phyloP scores from a whole-genome alignment of 305 asterid genomes.

The Plantago coronopus region DNA sequence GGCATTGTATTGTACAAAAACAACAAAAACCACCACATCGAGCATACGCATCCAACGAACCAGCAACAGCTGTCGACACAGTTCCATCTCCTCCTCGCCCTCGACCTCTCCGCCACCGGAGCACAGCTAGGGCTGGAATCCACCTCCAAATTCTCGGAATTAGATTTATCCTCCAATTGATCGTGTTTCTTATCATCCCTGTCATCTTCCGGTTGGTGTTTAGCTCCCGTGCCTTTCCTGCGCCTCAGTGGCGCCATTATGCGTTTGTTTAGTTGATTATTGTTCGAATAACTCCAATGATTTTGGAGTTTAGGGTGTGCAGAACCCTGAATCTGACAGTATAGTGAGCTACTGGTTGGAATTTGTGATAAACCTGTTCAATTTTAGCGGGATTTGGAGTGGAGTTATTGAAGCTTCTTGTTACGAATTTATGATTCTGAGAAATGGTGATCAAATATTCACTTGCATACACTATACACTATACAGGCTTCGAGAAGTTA shows the following conservation, averaged over 20 bases:
- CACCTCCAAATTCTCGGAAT: conserved; percentile 15
- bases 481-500: conserved; percentile 2
- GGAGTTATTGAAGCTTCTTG: neutral
- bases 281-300: neutral
- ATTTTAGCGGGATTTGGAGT: neutral
- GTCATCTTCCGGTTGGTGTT: conserved; percentile 21
- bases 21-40: conserved; percentile 74
- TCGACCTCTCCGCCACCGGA: conserved; percentile 15
- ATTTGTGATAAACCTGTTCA: neutral
- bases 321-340: neutral
- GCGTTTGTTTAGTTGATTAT: neutral
- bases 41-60: conserved; percentile 71
- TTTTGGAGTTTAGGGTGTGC: neutral
- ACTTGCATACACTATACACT: neutral
- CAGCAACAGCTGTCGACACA: conserved; percentile 77
- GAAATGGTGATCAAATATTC: neutral
- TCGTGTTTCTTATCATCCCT: conserved; percentile 14
- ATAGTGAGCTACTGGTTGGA: neutral
- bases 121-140: conserved; percentile 18
- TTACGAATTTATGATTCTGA: too few relatives aligned
- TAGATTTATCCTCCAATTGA: conserved; percentile 21
- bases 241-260: conserved; percentile 33
- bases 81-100: conserved; percentile 36
- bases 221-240: conserved; percentile 43
- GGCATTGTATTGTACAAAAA: conserved; percentile 70